Percentiles rank a stretch among this genome's conserved stretches.
These are phyloP conservation scores for Saksenaea vasiformis DNA, from an alignment of 371 early-diverging fungal genomes.

Conservation along the genomic window DNA sequence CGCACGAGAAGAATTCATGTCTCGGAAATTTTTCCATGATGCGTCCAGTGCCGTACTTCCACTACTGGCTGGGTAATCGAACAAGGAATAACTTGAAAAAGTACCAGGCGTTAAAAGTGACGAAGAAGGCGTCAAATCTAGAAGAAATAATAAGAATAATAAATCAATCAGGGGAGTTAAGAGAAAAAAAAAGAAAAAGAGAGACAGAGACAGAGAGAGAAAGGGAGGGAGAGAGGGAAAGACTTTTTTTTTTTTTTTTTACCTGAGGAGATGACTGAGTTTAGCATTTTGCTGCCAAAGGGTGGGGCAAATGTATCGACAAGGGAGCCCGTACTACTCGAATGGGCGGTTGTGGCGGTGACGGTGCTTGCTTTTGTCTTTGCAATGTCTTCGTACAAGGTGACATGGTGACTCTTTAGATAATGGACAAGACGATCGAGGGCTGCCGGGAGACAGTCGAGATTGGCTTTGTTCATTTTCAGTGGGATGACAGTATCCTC, in stretches of 20 bases:
- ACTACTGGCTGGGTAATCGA: slow-evolving; percentile 19
- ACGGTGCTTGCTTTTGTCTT: slow-evolving; percentile 10
- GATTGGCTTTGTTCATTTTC: slow-evolving; percentile 15
- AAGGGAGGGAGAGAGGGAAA: no score
- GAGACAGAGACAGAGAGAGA: no score
- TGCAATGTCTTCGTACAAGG: slow-evolving; percentile 12
- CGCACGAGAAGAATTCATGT: slow-evolving; percentile 38
- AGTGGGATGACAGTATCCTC: slow-evolving; percentile 15
- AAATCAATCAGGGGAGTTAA: no score
- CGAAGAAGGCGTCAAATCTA: slow-evolving; percentile 8
- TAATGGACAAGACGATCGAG: slow-evolving; percentile 16
- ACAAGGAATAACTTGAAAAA: slow-evolving; percentile 8
- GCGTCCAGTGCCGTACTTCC: slow-evolving; percentile 26
- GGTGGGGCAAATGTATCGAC: neutral
- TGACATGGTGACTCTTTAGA: slow-evolving; percentile 16
- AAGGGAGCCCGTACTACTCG: slow-evolving; percentile 1
- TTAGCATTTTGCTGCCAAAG: slow-evolving; percentile 4
- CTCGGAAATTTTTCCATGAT: slow-evolving; percentile 45
- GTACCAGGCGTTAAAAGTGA: slow-evolving; percentile 3
- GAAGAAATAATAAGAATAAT: neutral
- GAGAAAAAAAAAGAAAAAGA: no score
- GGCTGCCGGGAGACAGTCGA: slow-evolving; percentile 18
- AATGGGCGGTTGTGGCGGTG: neutral
- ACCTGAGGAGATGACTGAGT: slow-evolving; percentile 5
- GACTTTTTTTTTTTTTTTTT: no score